A percentile compares a stretch with the other conserved stretches of the same genome.
Conservation (phyloP, 495 filamentous ascomycete genomes). For the Wilcoxina mikolae region DNA sequence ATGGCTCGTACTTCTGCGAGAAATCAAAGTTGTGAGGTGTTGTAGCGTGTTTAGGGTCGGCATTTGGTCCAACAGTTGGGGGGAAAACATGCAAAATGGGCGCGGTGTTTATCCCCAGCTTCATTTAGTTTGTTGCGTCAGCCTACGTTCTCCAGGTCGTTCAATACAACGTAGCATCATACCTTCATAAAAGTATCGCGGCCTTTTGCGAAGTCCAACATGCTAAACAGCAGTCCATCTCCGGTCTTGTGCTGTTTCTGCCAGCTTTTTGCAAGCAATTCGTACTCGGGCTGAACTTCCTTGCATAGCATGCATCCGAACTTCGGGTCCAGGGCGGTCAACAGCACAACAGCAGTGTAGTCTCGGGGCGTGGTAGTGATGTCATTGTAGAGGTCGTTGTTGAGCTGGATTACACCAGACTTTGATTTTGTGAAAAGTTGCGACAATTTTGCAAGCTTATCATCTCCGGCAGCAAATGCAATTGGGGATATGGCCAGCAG, state of each 20-base stretch:
- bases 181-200: slow-evolving; percentile 81
- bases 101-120: slow-evolving; percentile 91
- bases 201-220: slow-evolving; percentile 77
- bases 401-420: slow-evolving; percentile 53
- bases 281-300: slow-evolving; percentile 90
- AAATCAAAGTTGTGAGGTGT: slow-evolving; percentile 80
- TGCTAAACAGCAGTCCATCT: slow-evolving; percentile 65
- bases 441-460: slow-evolving; percentile 46
- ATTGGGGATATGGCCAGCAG: slow-evolving; percentile 41
- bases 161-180: slow-evolving; percentile 21
- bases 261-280: slow-evolving; percentile 79
- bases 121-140: slow-evolving; percentile 1
- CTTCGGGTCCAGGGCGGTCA: slow-evolving; percentile 73
- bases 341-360: slow-evolving; percentile 64
- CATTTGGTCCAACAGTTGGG: slow-evolving; percentile 72
- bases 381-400: slow-evolving; percentile 57
- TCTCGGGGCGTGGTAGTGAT: slow-evolving; percentile 65
- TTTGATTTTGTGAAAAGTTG: slow-evolving; percentile 49
- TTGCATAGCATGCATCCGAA: slow-evolving; percentile 78
- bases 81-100: slow-evolving; percentile 80
- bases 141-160: background rate
- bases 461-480: slow-evolving; percentile 38
- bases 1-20: slow-evolving; percentile 47
- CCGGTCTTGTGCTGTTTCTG: slow-evolving; percentile 58
- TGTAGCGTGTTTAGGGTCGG: slow-evolving; percentile 41